Evolutionary conservation across 2,329 filamentous ascomycete species (phyloP).

Genomic region (Aspergillus candidus): DNA sequence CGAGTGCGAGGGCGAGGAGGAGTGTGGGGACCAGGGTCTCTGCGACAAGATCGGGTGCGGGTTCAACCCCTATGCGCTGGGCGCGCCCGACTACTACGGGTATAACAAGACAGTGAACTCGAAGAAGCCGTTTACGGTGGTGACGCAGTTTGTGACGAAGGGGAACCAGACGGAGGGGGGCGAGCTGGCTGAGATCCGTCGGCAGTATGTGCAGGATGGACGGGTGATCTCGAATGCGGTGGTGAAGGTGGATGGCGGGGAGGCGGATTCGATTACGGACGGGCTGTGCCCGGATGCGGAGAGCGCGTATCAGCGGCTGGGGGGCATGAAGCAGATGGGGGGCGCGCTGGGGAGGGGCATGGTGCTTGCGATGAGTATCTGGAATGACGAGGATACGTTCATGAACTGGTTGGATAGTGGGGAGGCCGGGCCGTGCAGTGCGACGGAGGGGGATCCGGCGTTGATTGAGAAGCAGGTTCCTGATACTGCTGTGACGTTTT

Average conservation of each 20-base stretch:
- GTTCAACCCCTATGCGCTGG: slow-evolving; percentile 61
- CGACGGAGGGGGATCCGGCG: slow-evolving; percentile 48
- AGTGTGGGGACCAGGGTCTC: slow-evolving; percentile 35
- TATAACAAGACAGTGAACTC: slow-evolving; percentile 52
- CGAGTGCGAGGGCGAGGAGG: slow-evolving; percentile 35
- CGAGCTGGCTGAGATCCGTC: slow-evolving; percentile 50
- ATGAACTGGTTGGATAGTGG: slow-evolving; percentile 56
- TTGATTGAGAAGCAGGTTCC: slow-evolving; percentile 45
- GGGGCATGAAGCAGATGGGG: slow-evolving; percentile 52
- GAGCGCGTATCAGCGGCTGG: slow-evolving; percentile 42
- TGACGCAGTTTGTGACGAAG: slow-evolving; percentile 56
- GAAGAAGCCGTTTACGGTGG: slow-evolving; percentile 53
- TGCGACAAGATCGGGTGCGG: slow-evolving; percentile 64
- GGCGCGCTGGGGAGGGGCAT: slow-evolving; percentile 51
- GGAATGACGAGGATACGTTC: slow-evolving; percentile 49
- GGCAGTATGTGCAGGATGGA: slow-evolving; percentile 58
- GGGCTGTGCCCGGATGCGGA: slow-evolving; percentile 49
- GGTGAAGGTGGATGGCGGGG: slow-evolving; percentile 23
- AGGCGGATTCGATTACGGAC: slow-evolving; percentile 48
- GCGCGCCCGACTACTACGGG: slow-evolving; percentile 57
- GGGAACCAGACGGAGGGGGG: slow-evolving; percentile 42
- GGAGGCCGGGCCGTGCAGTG: slow-evolving; percentile 49
- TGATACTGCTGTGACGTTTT: slow-evolving; percentile 49
- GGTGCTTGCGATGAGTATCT: slow-evolving; percentile 56
- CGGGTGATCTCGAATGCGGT: slow-evolving; percentile 49